These are phyloP conservation scores for Apophysomyces ossiformis DNA, from an alignment of 371 early-diverging fungal species.

Conservation along the genomic window DNA sequence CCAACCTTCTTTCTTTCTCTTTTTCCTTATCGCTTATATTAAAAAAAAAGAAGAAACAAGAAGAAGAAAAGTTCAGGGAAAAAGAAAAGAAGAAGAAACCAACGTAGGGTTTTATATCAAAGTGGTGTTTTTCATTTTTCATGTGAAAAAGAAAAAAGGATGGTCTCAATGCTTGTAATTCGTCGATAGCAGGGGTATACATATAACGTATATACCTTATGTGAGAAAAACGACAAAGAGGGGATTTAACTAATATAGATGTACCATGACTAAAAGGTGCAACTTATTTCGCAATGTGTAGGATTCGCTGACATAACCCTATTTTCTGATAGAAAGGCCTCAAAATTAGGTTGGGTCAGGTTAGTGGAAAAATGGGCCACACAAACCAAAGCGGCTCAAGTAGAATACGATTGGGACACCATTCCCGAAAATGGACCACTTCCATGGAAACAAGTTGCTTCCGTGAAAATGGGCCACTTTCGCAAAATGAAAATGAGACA, in stretches of 20 bases:
- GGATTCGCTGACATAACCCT: too few relatives aligned
- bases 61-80: conserved; percentile 3
- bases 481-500: not conserved
- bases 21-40: conserved; percentile 8
- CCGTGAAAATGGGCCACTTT: not conserved
- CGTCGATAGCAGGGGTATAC: not conserved
- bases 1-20: not conserved
- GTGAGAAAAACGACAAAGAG: too few relatives aligned
- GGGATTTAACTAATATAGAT: too few relatives aligned
- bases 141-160: not conserved
- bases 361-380: too few relatives aligned
- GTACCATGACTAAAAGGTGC: too few relatives aligned
- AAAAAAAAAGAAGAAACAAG: not conserved
- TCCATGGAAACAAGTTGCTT: not conserved
- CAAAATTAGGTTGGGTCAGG: too few relatives aligned
- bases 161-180: not conserved
- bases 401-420: not conserved
- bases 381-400: not conserved
- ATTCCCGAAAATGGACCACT: not conserved
- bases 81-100: not conserved
- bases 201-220: too few relatives aligned
- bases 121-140: not conserved
- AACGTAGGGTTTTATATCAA: not conserved
- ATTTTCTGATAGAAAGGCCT: too few relatives aligned
- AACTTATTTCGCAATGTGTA: too few relatives aligned